phyloP scores from a whole-genome alignment of 2,329 filamentous ascomycete genomes.

The Fusarium bactridioides region DNA sequence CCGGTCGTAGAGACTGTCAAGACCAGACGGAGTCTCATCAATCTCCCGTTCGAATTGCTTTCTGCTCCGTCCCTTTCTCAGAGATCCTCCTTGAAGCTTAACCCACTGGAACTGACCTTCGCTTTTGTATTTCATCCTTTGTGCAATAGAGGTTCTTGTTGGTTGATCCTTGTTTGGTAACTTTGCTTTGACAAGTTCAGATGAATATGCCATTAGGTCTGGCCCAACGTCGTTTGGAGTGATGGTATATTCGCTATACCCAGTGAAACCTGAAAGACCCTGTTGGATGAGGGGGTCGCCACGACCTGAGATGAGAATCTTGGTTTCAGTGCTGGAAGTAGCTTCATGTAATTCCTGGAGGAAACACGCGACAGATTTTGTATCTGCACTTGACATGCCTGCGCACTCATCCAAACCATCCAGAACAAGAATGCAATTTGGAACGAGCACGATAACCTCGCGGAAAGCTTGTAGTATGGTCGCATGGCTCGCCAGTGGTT shows the following conservation, averaged over 20 bases:
- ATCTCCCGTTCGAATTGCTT: constrained; percentile 42
- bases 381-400: background rate
- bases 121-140: constrained; percentile 38
- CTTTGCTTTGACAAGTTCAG: constrained; percentile 37
- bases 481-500: fast-evolving
- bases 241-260: background rate
- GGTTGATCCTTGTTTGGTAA: constrained; percentile 37
- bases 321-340: constrained; percentile 5
- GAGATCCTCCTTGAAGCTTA: constrained; percentile 38
- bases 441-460: fast-evolving
- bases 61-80: constrained; percentile 39
- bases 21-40: constrained; percentile 38
- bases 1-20: constrained; percentile 43
- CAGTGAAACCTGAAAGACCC: fast-evolving
- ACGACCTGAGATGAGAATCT: background rate
- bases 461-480: fast-evolving
- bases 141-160: constrained; percentile 24
- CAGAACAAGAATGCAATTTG: background rate
- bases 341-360: constrained; percentile 1
- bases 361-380: constrained; percentile 20
- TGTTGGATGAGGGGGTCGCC: fast-evolving
- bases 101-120: constrained; percentile 48
- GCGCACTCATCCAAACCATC: constrained; percentile 13
- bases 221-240: background rate
- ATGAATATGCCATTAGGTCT: background rate